Base-by-base conservation (phyloP, 345 rosid species). In the Arabidopsis arenosa region DNA sequence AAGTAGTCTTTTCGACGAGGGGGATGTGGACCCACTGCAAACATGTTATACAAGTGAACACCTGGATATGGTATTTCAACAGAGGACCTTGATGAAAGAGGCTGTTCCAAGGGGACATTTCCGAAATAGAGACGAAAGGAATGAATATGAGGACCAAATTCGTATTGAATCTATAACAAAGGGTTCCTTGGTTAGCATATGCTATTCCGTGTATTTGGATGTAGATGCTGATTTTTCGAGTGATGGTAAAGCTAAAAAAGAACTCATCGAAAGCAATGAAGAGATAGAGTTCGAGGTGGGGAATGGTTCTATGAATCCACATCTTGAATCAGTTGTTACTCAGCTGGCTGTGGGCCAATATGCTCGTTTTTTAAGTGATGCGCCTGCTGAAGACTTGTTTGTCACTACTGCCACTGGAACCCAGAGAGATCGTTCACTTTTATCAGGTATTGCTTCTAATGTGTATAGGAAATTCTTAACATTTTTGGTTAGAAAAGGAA, bases 201-300 rank as follows among this genome's bases (percentile, higher is more conserved):
- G 75, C 35, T 93, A 91, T 78, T 82, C 92, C 26, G 91, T 83
- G 44, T 81, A 78, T 28, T 70, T 91, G 83, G 9, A 43, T n/a
- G 64, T 43, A 6, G 69, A 74, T 10, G 37, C 65, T 80, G 81
- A 80, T n/a, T 56, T 58, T 21, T 43, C 55, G 0, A 52, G 6
- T 14, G 53, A 18, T 30, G 33, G 59, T 78, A 66, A 77, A 66
- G 51, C 48, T 36, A 18, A 39, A 48, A 89, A 83, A 84, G 97
- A 85, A 73, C 85, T 88, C 59, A 73, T 89, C 49, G 98, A 93
- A 81, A 87, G 87, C 63, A 70, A 55, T 49, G 85, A 85, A 71
- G 93, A 83, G 65, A 88, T 91, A 78, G 96, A 88, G 77, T 91
- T 91, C 77, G 96, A 91, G 87, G 80, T 88, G 62, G 98, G 97